A percentile compares a stretch with the other conserved stretches of the same genome.
Evolutionary conservation across 2,329 filamentous ascomycete genomes (phyloP).

Genomic region (Nigrospora oryzae): DNA sequence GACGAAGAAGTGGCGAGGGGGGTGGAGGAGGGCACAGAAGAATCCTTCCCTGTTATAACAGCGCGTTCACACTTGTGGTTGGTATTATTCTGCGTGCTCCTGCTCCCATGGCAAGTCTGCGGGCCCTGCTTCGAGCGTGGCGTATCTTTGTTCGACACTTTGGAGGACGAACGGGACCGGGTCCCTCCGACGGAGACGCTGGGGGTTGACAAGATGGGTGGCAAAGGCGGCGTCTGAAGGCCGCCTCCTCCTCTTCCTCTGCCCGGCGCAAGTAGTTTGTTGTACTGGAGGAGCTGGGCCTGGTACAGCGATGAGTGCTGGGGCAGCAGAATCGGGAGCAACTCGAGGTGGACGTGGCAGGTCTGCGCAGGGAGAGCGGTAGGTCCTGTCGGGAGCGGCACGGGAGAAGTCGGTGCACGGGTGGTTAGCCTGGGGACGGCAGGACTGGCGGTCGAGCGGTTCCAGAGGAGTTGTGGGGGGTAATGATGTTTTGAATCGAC

Average conservation of each 20-base stretch:
- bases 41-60: constrained; percentile 53
- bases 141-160: constrained; percentile 47
- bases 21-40: constrained; percentile 3
- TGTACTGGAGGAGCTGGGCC: constrained; percentile 56
- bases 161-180: constrained; percentile 51
- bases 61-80: constrained; percentile 52
- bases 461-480: constrained; percentile 30
- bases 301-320: constrained; percentile 52
- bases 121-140: constrained; percentile 34
- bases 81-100: constrained; percentile 35
- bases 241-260: constrained; percentile 44
- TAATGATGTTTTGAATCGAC: constrained; percentile 41
- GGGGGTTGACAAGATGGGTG: constrained; percentile 46
- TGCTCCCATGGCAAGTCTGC: constrained; percentile 58
- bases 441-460: constrained; percentile 25
- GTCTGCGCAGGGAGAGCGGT: constrained; percentile 12
- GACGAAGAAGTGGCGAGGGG: constrained; percentile 7
- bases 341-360: constrained; percentile 36
- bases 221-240: constrained; percentile 46
- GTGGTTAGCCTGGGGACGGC: constrained; percentile 20
- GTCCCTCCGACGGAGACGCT: constrained; percentile 43
- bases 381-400: background rate
- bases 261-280: constrained; percentile 52
- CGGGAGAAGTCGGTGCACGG: constrained; percentile 9
- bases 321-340: constrained; percentile 49